Base-by-base conservation (phyloP, 164 flowering plant genomes). In the Liquidambar formosana region DNA sequence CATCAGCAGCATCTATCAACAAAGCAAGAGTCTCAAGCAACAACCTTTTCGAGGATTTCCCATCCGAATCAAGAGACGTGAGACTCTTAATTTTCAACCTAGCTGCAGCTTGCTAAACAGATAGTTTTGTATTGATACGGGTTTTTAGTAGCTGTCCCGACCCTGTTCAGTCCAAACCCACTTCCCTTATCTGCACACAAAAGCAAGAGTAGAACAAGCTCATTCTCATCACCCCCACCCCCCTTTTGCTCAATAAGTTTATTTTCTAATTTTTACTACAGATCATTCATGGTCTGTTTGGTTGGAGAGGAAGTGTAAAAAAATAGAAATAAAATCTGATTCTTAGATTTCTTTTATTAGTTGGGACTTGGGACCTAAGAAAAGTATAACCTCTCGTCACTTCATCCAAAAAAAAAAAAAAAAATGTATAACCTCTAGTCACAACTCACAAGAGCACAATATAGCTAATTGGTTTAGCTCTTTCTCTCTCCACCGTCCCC, bases 81-180 rank as follows among this genome's bases (percentile, higher is more conserved):
- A 93, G 83, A 69, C 93, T 82, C 75, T 77, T 88, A 67, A 89
- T 76, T 71, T 81, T 85, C 82, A 92, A 82, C 69, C 43, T 77
- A 0, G 85, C 87, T 18, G 89, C 93, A 66, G 97, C 95, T 73
- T 86, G 82, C 59, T 83, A 93, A 65, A 84, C 88, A 70, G 89
- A 77, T 28, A 96, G 73, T 71, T 90, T 93, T 52, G 81, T 73
- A 69, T 86, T 87, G 59, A 96, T 80, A 75, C 94, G 90, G 26
- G 86, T 79, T 79, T 92, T 96, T 41, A 96, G 69, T 56, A 65
- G 73, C 14, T 82, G 77, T 57, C n/a, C n/a, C n/a, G n/a, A n/a
- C 98, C 97, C 57, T 93, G 96, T 53, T 89, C 97, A 28, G 84
- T 77, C 97, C 97, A 93, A 53, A 92, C 99, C 65, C 94, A 84